Base-by-base conservation (phyloP, 1,284 basidiomycete genomes). In the Ganoderma boninense region DNA sequence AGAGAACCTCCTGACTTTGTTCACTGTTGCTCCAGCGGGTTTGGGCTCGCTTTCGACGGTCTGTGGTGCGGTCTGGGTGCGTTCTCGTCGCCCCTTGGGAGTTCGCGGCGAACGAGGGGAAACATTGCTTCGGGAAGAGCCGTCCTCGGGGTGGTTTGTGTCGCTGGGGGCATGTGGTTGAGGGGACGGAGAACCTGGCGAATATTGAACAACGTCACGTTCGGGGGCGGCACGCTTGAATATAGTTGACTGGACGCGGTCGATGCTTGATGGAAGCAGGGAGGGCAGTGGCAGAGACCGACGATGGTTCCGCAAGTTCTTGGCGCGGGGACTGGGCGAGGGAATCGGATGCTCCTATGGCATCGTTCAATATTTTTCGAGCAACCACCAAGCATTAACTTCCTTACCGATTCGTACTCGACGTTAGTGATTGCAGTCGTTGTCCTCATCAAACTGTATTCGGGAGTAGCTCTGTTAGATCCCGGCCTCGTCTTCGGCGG, bases 291-390 rank as follows among this genome's bases (percentile, higher is more conserved):
- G 60, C 54, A 77, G 70, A 44, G 77, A 71, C 11, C 74, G 73
- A 46, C 74, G 75, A 23, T 73, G 72, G 29, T 72, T 73, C 18
- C 72, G 73, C 54, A 70, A 61, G 49, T 70, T 60, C 44, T 73
- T 69, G 4, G 70, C 65, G 8, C 70, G 70, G 26, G 72, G 67
- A 60, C 73, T 74, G 2, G 73, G 72, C 2, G 67, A 59, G 3
- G 77, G 74, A 29, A 79, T 80, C 2, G 79, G 78, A 71, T 79
- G 77, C 62, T 78, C 74, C 78, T 80, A 63, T 16, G 20, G 52
- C 13, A 1, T 44, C 18, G 60, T n/a, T 44, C 43, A 29, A 26
- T 18, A 13, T 4, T 35, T 2, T 54, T 10, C 10, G 7, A 38
- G 38, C 7, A 32, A 42, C 43, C 18, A 32, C 7, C 10, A 4